Conservation (phyloP, 345 rosid species). For the Eutrema japonicum region DNA sequence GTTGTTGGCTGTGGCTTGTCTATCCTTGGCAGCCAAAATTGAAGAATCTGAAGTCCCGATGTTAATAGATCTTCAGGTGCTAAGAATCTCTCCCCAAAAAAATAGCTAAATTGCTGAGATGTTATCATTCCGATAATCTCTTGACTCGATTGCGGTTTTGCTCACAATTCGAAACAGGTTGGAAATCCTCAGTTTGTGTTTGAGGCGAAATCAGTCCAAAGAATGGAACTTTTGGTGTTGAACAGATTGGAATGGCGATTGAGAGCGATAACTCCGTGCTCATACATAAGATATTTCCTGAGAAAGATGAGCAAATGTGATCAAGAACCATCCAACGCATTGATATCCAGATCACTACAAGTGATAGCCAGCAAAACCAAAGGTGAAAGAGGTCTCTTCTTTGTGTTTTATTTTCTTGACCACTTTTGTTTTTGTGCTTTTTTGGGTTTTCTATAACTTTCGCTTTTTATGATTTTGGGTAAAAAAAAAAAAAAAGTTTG, state of each 20-base stretch:
- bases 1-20: conserved; percentile 71
- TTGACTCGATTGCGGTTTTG: conserved; percentile 7
- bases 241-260: conserved; percentile 70
- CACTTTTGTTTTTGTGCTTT: conserved; percentile 33
- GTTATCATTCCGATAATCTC: background rate
- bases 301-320: conserved; percentile 49
- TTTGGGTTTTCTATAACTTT: conserved; percentile 1
- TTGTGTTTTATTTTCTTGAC: conserved; percentile 24
- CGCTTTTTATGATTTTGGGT: conserved; percentile 32
- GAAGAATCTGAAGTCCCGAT: conserved; percentile 68
- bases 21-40: conserved; percentile 75
- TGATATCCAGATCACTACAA: conserved; percentile 55
- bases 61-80: conserved; percentile 71
- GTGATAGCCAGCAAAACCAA: conserved; percentile 61
- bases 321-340: conserved; percentile 47
- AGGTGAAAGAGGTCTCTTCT: conserved; percentile 50
- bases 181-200: conserved; percentile 58
- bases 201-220: conserved; percentile 59
- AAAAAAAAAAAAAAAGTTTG: conserved; percentile 1
- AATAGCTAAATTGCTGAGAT: background rate
- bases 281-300: conserved; percentile 60
- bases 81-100: background rate
- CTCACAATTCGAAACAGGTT: conserved; percentile 44
- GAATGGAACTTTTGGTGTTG: conserved; percentile 77
- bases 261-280: conserved; percentile 59